Base-by-base conservation (phyloP, 805 yeast species). In the Saccharomycopsis fermentans region DNA sequence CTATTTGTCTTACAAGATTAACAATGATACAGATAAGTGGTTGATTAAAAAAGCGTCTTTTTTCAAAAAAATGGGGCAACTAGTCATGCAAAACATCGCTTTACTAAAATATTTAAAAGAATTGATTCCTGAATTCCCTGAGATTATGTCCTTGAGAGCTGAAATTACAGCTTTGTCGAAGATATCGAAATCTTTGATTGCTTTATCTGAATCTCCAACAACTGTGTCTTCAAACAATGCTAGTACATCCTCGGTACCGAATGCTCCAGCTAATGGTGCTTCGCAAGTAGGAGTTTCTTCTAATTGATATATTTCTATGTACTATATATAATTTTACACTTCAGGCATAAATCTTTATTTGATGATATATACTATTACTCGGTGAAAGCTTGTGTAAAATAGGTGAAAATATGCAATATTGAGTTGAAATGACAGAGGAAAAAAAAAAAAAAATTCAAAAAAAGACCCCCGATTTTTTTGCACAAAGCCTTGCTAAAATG, bases 161-260 rank as follows among this genome's bases (percentile, higher is more conserved):
- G 61, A 58, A 19, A 58, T 58, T 39, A 50, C 58, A 21, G 34
- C 52, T 16, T 40, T 58, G 8, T 55, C 58, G 16, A 58, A 58
- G 54, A 37, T 52, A 21, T 40, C 61, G 2, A 58, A 58, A 43
- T 51, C 50, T n/a, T 48, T 58, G 24, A 52, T 58, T 21, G 37
- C 54, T 3, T 39, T 57, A 5, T 57, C 54, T 35, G 48, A 50
- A 24, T 56, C 59, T 21, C 36, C 58, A 35, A 39, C 58, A 35
- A 39, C 35, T 2, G 19, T 26, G 11, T 21, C 50, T 9, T 12
- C 50, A 43, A 26, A 26, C 24, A 21, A 14, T 21, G 27, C 32
- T 43, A 21, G 12, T 21, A 16, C 50, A 3, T 43, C 50, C 4
- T 9, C 50, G 12, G 6, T n/a, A 8, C 14, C 50, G 4, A 21